Evolutionary conservation across 495 filamentous ascomycete genomes (phyloP), one percentile per base, ranked within the genome.

Genomic region (Aspergillus homomorphus): DNA sequence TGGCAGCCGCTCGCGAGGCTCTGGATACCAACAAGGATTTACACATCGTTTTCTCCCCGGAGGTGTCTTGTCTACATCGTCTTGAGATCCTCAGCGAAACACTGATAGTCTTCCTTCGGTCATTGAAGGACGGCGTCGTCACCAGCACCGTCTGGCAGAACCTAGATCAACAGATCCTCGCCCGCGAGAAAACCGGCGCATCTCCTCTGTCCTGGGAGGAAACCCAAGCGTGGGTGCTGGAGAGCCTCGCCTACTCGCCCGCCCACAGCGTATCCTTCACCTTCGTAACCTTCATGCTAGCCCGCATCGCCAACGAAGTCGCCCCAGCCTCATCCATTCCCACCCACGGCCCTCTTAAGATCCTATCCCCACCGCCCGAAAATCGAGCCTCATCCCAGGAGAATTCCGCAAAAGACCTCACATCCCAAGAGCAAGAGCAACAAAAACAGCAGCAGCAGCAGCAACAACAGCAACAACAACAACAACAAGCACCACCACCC

Each of bases 251-350:
- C 0, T 75, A 81, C 10, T 81, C 82, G 0, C 91, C 92, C 1
- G 84, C 85, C 28, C 88, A 93, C 66, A 92, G 88, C 65, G 88
- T 92, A 58, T 89, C 88, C 0, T 94, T 96, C 67, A 87, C 92
- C 9, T 92, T 96, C 58, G 70, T 96, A 33, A 91, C 85, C 3
- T 85, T 89, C 45, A 91, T 92, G 81, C 80, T 96, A 7, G 71
- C 72, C 14, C 74, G 70, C 26, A 76, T 82, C 45, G 73, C 73
- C 55, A 78, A 76, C 51, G 78, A 82, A 66, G 63, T 80, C 23
- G 71, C 75, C 7, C 72, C 74, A 3, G 65, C 69, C 5, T 66
- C 72, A 20, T 66, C 70, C 5, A 57, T 63, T 2, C 62, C 58
- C 19, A 51, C 49, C 18, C 54, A 19, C 6, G 43, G 33, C 45